Evolutionary conservation across 164 flowering plant species (phyloP).

Genomic region (Magnolia changhungtana): DNA sequence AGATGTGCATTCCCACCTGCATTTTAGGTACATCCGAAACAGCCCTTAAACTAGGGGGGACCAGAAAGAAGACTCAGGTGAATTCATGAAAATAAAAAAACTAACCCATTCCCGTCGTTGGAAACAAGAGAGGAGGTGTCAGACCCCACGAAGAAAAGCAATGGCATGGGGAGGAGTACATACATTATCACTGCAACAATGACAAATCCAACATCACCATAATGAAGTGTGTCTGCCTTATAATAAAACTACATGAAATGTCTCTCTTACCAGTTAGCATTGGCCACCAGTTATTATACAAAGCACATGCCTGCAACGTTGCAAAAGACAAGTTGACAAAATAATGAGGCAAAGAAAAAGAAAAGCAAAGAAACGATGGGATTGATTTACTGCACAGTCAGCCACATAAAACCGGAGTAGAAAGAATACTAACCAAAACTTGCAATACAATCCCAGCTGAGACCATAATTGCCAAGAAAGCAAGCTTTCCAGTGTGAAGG

Average conservation of each 20-base stretch:
- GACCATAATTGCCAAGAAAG: slow-evolving; percentile 82
- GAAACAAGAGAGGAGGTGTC: slow-evolving; percentile 45
- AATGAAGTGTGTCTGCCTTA: background rate
- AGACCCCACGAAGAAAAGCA: slow-evolving; percentile 66
- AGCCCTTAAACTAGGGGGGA: background rate
- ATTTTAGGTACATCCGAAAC: background rate
- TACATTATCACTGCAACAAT: slow-evolving; percentile 71
- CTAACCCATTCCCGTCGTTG: slow-evolving; percentile 54
- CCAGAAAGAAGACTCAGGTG: background rate
- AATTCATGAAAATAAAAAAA: background rate
- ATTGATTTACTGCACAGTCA: background rate
- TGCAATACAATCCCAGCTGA: slow-evolving; percentile 88
- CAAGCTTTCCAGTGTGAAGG: slow-evolving; percentile 74
- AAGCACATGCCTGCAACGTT: slow-evolving; percentile 82
- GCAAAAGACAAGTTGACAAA: slow-evolving; percentile 8
- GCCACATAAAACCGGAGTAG: background rate
- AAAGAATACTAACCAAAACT: slow-evolving; percentile 57
- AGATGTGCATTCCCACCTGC: no score
- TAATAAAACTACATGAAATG: background rate
- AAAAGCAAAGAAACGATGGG: background rate
- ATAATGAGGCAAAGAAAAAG: background rate
- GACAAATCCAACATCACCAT: slow-evolving; percentile 10
- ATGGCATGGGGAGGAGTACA: slow-evolving; percentile 87
- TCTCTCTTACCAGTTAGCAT: slow-evolving; percentile 67
- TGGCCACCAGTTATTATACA: slow-evolving; percentile 98